phyloP scores from a whole-genome alignment of 495 filamentous ascomycete species.

The Penicillium samsonianum region DNA sequence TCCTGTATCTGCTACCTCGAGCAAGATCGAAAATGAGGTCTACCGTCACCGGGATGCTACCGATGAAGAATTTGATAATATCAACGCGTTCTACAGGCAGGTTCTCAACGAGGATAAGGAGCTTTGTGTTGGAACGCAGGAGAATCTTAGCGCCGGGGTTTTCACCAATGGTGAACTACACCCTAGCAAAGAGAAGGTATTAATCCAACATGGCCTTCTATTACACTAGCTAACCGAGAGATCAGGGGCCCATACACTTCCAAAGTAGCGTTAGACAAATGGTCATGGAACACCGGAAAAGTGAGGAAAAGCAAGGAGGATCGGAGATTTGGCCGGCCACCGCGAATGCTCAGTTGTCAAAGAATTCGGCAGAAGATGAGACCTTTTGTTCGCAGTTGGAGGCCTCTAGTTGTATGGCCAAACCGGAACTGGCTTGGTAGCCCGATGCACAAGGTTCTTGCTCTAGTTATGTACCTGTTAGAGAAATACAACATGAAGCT shows the following conservation, averaged over 20 bases:
- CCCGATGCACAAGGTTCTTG: too few species aligned
- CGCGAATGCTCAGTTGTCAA: slow-evolving; percentile 15
- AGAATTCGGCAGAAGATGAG: slow-evolving; percentile 28
- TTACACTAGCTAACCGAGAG: neutral
- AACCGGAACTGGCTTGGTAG: slow-evolving; percentile 29
- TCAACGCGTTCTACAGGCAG: slow-evolving; percentile 47
- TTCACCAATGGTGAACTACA: slow-evolving; percentile 55
- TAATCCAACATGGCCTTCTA: neutral
- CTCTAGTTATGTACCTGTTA: too few species aligned
- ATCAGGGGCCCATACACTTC: slow-evolving; percentile 44
- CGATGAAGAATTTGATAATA: slow-evolving; percentile 45
- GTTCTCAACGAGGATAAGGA: slow-evolving; percentile 50
- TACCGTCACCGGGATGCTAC: slow-evolving; percentile 47
- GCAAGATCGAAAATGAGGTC: slow-evolving; percentile 49
- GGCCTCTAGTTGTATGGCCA: slow-evolving; percentile 24
- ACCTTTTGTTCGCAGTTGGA: slow-evolving; percentile 32
- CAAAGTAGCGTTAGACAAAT: slow-evolving; percentile 42
- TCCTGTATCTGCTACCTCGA: slow-evolving; percentile 40
- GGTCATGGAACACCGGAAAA: slow-evolving; percentile 39
- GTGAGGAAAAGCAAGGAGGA: slow-evolving; percentile 38
- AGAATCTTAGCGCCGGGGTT: slow-evolving; percentile 48
- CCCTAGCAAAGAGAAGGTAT: slow-evolving; percentile 47
- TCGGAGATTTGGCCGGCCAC: slow-evolving; percentile 48
- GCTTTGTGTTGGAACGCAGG: slow-evolving; percentile 47
- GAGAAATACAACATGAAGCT: too few species aligned